Evolutionary conservation across 148 eudicot species (phyloP), one percentile per base, ranked within the genome.

Genomic region (Fallopia convolvulus): DNA sequence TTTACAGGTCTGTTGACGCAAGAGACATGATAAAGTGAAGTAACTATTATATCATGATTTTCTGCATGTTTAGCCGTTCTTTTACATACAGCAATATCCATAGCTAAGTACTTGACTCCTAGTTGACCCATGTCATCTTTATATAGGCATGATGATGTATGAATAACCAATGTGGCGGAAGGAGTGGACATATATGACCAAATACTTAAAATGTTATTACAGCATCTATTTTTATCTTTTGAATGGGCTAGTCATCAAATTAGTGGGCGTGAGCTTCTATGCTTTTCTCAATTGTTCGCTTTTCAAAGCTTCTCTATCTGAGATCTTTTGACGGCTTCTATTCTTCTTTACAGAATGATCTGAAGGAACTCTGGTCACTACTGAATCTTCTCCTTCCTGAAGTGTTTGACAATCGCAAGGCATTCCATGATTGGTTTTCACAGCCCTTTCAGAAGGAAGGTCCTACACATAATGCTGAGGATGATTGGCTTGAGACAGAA

Each of bases 401-500:
- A 85, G 99, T 95, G n/a, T 95, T 95, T 87, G 99, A 95, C 84
- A 95, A 95, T 79, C 91, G 93, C 47, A 95, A 93, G 89, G 97
- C 97, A 79, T 95, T 95, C 82, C 97, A 95, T 87, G 99, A 95
- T 82, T 95, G 99, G 99, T 95, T 95, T 82, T 88, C 99, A 6
- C 89, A 93, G 83, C 97, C 97, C 40, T 95, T 95, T 84, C 97
- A 91, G 88, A 93, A 86, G 85, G 99, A 92, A 82, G 93, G 74
- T 39, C 88, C 91, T 61, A 11, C 39, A 26, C 97, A 92, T 78
- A 89, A 84, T 80, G 87, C 84, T 4, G 99, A 95, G 78, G 99
- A 95, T 85, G 99, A 95, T 81, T 95, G 99, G 99, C 99, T 95
- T 71, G 99, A 95, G 85, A 95, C 99, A 20, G 99, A 95, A 81